phyloP scores from a whole-genome alignment of 2,329 filamentous ascomycete genomes.

The Drechslera avenae region DNA sequence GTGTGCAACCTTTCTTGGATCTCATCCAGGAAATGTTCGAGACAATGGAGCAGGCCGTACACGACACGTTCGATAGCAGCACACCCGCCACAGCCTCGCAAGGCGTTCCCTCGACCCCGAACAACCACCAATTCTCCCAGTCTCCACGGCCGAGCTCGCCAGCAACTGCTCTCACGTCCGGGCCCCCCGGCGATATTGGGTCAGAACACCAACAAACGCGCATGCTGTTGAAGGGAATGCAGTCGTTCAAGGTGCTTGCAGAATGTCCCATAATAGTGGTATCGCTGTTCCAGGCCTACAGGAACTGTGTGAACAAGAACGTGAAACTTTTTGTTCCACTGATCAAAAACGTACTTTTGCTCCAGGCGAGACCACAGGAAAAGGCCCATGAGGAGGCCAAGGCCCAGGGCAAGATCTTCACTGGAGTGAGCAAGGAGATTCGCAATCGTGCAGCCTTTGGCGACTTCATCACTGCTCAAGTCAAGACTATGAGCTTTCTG shows the following conservation, averaged over 20 bases:
- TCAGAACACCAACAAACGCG: slow-evolving; percentile 82
- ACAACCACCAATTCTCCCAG: slow-evolving; percentile 71
- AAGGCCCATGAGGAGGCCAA: slow-evolving; percentile 87
- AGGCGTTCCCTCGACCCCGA: slow-evolving; percentile 67
- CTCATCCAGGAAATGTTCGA: slow-evolving; percentile 96
- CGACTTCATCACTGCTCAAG: slow-evolving; percentile 96
- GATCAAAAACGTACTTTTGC: slow-evolving; percentile 85
- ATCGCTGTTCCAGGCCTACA: slow-evolving; percentile 94
- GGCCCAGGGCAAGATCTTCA: slow-evolving; percentile 80
- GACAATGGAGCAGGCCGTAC: slow-evolving; percentile 92
- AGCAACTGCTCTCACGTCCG: slow-evolving; percentile 78
- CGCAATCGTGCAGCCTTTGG: slow-evolving; percentile 93
- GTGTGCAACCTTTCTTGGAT: slow-evolving; percentile 86
- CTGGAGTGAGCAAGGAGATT: slow-evolving; percentile 90
- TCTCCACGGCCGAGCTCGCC: slow-evolving; percentile 90
- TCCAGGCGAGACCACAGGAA: slow-evolving; percentile 92
- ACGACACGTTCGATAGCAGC: slow-evolving; percentile 88
- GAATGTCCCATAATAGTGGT: slow-evolving; percentile 99
- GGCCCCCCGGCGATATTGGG: slow-evolving; percentile 72
- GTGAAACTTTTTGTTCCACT: slow-evolving; percentile 91
- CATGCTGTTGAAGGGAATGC: slow-evolving; percentile 88
- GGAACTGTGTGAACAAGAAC: slow-evolving; percentile 76
- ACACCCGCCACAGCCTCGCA: slow-evolving; percentile 58
- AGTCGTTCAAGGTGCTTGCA: slow-evolving; percentile 97
- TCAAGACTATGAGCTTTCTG: slow-evolving; percentile 98